These are phyloP conservation scores for Tilletia indica DNA, from an alignment of 1,284 basidiomycete species.

Conservation along the genomic window DNA sequence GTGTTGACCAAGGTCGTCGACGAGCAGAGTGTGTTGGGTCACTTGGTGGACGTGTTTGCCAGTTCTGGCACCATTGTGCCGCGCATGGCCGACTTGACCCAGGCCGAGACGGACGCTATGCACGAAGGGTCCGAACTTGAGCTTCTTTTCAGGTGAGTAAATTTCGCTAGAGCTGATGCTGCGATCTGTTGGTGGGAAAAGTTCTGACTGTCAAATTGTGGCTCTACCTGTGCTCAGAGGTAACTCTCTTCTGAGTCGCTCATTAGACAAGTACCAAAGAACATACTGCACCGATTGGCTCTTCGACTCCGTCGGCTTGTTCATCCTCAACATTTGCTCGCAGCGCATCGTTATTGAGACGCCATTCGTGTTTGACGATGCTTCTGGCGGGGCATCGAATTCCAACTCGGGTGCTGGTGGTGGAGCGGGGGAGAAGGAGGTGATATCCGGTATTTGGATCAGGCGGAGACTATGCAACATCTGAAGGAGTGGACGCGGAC, in stretches of 20 bases:
- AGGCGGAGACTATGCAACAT: slow-evolving; percentile 23
- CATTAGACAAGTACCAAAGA: slow-evolving; percentile 43
- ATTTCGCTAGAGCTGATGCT: not conserved
- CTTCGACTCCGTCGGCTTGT: slow-evolving; percentile 37
- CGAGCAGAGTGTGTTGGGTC: slow-evolving; percentile 36
- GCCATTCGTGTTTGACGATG: not conserved
- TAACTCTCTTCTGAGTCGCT: slow-evolving; percentile 44
- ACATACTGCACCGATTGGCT: slow-evolving; percentile 39
- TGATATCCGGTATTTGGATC: not conserved
- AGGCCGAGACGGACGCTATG: slow-evolving; percentile 34
- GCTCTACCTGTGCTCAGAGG: slow-evolving; percentile 21
- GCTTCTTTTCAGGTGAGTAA: slow-evolving; percentile 39
- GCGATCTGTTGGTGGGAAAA: not conserved
- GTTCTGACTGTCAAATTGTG: too few species aligned
- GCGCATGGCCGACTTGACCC: slow-evolving; percentile 33
- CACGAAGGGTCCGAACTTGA: slow-evolving; percentile 35
- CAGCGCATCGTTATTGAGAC: slow-evolving; percentile 24
- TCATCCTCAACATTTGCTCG: slow-evolving; percentile 40
- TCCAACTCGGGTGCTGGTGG: not conserved
- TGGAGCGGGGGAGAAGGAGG: not conserved
- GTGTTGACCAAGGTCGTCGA: slow-evolving; percentile 34
- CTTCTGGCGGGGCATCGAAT: not conserved
- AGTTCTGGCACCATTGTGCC: slow-evolving; percentile 40
- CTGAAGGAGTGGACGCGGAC: slow-evolving; percentile 34
- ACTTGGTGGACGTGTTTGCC: slow-evolving; percentile 39